These are phyloP conservation scores for Hypoxylon sp. DNA, from an alignment of 2,329 filamentous ascomycete species.

Conservation along the genomic window DNA sequence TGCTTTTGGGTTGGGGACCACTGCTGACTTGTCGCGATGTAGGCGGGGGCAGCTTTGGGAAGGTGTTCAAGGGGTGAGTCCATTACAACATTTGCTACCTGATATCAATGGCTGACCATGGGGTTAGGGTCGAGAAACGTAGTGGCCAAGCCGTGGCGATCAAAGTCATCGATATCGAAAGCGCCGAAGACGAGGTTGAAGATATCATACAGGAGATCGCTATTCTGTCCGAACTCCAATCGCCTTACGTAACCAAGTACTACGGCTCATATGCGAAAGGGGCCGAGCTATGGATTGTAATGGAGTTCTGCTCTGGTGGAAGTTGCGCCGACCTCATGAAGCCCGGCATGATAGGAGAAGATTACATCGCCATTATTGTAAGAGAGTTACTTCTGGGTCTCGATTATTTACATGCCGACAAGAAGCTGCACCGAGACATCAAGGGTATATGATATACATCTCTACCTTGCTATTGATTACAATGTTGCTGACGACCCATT, in stretches of 20 bases:
- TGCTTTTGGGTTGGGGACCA: conserved; percentile 19
- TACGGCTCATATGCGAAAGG: conserved; percentile 97
- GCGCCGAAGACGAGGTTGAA: conserved; percentile 98
- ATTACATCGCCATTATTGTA: conserved; percentile 96
- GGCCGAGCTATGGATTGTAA: conserved; percentile 98
- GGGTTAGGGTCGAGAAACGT: conserved; percentile 83
- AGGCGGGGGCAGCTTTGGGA: conserved; percentile 98
- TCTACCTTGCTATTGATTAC: not conserved
- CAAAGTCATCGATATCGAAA: conserved; percentile 98
- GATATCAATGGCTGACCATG: conserved; percentile 32
- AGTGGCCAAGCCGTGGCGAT: conserved; percentile 96
- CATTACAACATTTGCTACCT: no score
- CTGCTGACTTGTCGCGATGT: conserved; percentile 46
- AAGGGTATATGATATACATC: conserved; percentile 71
- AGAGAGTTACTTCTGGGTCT: conserved; percentile 89
- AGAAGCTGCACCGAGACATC: conserved; percentile 96
- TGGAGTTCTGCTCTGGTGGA: conserved; percentile 98
- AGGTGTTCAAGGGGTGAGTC: conserved; percentile 94
- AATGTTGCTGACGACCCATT: conserved; percentile 38
- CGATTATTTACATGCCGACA: conserved; percentile 93
- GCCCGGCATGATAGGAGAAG: conserved; percentile 88
- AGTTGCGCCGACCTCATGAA: conserved; percentile 97
- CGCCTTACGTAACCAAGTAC: conserved; percentile 96
- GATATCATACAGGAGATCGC: conserved; percentile 99
- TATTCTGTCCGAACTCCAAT: conserved; percentile 95